Conservation (phyloP, 495 filamentous ascomycete genomes). For the Hypoxylon subgilvum region DNA sequence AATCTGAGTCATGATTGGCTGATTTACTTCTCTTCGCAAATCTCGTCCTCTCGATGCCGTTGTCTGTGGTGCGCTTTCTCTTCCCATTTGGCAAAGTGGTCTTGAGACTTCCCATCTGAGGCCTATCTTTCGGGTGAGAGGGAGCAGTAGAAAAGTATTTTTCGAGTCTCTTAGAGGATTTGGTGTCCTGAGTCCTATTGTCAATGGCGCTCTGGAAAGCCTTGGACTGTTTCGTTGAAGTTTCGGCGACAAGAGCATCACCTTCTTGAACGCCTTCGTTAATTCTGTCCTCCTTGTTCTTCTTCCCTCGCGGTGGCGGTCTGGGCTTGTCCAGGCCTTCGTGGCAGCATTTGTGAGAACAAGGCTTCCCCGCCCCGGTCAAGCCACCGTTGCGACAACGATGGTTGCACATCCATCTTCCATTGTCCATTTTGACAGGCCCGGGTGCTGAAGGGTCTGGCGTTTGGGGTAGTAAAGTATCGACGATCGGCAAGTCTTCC, state of each 20-base stretch:
- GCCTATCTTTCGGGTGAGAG: not conserved
- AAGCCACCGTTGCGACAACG: conserved; percentile 71
- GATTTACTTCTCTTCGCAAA: not conserved
- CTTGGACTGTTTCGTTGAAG: not conserved
- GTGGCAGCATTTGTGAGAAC: conserved; percentile 80
- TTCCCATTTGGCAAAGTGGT: conserved; percentile 16
- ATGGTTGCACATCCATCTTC: conserved; percentile 89
- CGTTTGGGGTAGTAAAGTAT: conserved; percentile 22
- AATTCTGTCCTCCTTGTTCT: conserved; percentile 17
- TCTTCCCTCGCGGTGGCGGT: conserved; percentile 57
- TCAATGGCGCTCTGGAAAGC: not conserved
- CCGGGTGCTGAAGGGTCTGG: conserved; percentile 22
- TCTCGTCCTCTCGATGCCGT: not conserved
- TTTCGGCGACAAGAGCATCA: not conserved
- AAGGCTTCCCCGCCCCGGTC: conserved; percentile 58
- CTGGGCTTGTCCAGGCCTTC: conserved; percentile 83
- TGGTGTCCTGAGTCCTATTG: not conserved
- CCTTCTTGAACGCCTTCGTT: not conserved
- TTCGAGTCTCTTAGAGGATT: not conserved
- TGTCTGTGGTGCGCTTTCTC: conserved; percentile 14
- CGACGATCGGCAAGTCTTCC: conserved; percentile 30
- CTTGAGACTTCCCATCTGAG: not conserved
- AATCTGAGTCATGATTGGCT: not conserved
- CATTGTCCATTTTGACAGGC: conserved; percentile 71
- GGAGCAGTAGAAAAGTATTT: not conserved